Evolutionary conservation across 192 early-diverging fungal genomes (phyloP), one percentile per base, ranked within the genome.

Genomic region (Coemansia sp.): DNA sequence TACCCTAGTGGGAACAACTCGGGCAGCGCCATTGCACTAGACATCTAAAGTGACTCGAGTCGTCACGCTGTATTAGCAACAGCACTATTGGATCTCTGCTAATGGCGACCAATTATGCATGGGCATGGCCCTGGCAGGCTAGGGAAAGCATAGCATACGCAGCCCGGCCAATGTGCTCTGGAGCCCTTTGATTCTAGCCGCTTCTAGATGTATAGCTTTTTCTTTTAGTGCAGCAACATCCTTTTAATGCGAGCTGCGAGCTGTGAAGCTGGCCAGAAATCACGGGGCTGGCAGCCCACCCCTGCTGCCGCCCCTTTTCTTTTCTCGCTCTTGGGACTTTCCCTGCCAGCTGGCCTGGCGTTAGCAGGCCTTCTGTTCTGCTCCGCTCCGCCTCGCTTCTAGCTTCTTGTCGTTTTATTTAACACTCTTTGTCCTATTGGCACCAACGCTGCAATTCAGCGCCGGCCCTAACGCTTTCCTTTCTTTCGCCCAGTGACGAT

Each of bases 1-100:
- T 81, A 81, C 42, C 79, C 79, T 2, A 81, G 73, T 54, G 69
- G 79, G 12, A 71, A 75, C 59, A 46, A 53, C 22, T 65, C 79
- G 6, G 79, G 79, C 10, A 76, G 65, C 66, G 40, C 62, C 24
- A 65, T 81, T 14, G 60, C 54, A 25, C 35, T 81, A 46, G 67
- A 68, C 43, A 46, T 73, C 6, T 80, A 62, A 62, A 2, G 10
- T 9, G n/a, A n/a, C n/a, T n/a, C n/a, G n/a, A n/a, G n/a, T 51
- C 24, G 20, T 7, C 45, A 47, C 45, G 45, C 45, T 24, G 45
- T n/a, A 8, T 40, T 40, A 14, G 39, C 39, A 40, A 14, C 39
- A 40, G 39, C 39, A 40, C 2, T 14, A 40, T 42, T 24, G 45
- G 24, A 24, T 10, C 20, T 24, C 24, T 19, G 20, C 7, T 15